A percentile compares a stretch with the other conserved stretches of the same genome.
Conservation (phyloP, 225 moss, liverwort and hornwort species). For the Takakia lepidozioides region DNA sequence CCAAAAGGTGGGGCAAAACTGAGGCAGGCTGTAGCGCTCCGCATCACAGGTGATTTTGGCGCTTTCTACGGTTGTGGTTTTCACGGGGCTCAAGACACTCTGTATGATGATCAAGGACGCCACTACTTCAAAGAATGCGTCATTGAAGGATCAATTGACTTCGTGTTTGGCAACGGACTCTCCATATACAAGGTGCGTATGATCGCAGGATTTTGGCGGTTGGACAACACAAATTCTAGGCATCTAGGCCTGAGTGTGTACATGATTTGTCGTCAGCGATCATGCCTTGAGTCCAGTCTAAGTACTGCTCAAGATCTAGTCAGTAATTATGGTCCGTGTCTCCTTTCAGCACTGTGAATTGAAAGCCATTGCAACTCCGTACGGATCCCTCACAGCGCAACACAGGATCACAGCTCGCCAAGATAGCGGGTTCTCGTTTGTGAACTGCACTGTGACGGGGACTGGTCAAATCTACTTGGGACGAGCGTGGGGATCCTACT, state of each 20-base stretch:
- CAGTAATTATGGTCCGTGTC: neutral
- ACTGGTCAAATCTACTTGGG: slow-evolving; percentile 55
- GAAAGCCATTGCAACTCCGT: slow-evolving; percentile 45
- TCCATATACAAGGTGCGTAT: slow-evolving; percentile 56
- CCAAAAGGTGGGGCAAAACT: slow-evolving; percentile 44
- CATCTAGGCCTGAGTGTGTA: no score
- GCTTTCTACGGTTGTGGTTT: slow-evolving; percentile 54
- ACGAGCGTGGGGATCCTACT: slow-evolving; percentile 57
- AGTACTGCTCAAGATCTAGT: neutral
- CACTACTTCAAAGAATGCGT: slow-evolving; percentile 64
- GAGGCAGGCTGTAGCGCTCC: slow-evolving; percentile 55
- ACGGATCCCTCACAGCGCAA: slow-evolving; percentile 47
- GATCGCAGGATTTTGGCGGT: no score
- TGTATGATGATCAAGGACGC: slow-evolving; percentile 52
- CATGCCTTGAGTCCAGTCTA: neutral
- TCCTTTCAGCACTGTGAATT: slow-evolving; percentile 40
- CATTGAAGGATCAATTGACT: slow-evolving; percentile 62
- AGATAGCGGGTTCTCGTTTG: slow-evolving; percentile 47
- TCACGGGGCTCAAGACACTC: slow-evolving; percentile 43
- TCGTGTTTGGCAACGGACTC: slow-evolving; percentile 63
- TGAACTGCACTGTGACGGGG: slow-evolving; percentile 55
- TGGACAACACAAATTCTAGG: no score
- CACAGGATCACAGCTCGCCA: slow-evolving; percentile 22
- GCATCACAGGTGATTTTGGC: slow-evolving; percentile 51
- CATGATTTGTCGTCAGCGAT: slow-evolving; percentile 3